Percentiles rank a stretch among this genome's conserved stretches.
Evolutionary conservation across 768 basidiomycete genomes (phyloP).

Genomic region (Scleroderma citrinum): DNA sequence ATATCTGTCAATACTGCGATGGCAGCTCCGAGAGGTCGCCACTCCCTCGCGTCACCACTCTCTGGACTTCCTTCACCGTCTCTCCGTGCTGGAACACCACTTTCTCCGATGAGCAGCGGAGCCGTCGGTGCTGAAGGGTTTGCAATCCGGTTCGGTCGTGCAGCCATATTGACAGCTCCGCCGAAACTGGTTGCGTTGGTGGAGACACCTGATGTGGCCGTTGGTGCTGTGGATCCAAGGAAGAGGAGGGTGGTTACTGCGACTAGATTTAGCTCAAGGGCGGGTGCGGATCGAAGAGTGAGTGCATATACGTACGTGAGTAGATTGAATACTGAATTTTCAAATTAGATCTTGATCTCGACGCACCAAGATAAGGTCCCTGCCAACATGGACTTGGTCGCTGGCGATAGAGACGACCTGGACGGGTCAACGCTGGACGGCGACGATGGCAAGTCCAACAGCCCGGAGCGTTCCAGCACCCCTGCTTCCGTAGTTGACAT

Average conservation of each 20-base stretch:
- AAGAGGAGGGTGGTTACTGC: slow-evolving; percentile 84
- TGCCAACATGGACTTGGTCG: slow-evolving; percentile 9
- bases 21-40: slow-evolving; percentile 37
- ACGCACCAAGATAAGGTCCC: slow-evolving; percentile 62
- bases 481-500: slow-evolving; percentile 47
- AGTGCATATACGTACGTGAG: slow-evolving; percentile 15
- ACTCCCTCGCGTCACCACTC: slow-evolving; percentile 34
- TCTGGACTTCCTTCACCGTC: slow-evolving; percentile 34
- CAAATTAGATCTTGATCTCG: slow-evolving; percentile 68
- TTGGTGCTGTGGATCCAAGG: slow-evolving; percentile 80
- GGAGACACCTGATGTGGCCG: slow-evolving; percentile 84
- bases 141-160: slow-evolving; percentile 54
- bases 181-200: slow-evolving; percentile 78
- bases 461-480: slow-evolving; percentile 9
- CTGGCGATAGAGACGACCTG: slow-evolving; percentile 20
- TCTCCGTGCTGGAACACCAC: slow-evolving; percentile 30
- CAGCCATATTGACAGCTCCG: slow-evolving; percentile 76
- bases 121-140: slow-evolving; percentile 30
- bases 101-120: slow-evolving; percentile 20
- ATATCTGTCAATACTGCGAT: slow-evolving; percentile 30
- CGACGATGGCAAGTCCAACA: not conserved
- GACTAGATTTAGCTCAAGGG: slow-evolving; percentile 79
- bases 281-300: slow-evolving; percentile 79
- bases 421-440: slow-evolving; percentile 4
- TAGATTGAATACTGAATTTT: not conserved